Evolutionary conservation across 1,284 basidiomycete genomes (phyloP).

Genomic region (Vanrija humicola): DNA sequence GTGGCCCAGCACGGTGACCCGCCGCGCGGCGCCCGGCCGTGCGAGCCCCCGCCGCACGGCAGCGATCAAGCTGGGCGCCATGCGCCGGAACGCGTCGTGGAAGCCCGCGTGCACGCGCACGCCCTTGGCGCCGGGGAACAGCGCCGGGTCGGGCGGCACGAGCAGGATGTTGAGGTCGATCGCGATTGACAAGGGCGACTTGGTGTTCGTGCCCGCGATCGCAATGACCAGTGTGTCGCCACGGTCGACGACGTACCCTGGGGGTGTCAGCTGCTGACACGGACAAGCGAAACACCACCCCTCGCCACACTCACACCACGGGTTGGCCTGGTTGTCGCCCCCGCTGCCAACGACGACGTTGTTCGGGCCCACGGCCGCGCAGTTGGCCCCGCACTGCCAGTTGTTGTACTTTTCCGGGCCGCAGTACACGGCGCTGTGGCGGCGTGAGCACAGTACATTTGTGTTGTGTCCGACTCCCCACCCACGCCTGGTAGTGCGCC

Average conservation of each 20-base stretch:
- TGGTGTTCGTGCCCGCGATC: slow-evolving; percentile 23
- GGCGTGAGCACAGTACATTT: background rate
- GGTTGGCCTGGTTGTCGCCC: slow-evolving; percentile 1
- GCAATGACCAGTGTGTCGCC: slow-evolving; percentile 15
- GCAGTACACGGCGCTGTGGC: background rate
- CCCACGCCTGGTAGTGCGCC: no score
- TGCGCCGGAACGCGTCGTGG: slow-evolving; percentile 20
- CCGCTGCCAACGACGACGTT: background rate
- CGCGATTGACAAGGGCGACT: slow-evolving; percentile 9
- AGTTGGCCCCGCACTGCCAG: background rate
- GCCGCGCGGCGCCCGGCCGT: background rate
- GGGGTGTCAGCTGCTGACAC: no score
- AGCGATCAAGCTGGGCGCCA: slow-evolving; percentile 2
- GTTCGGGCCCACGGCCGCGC: background rate
- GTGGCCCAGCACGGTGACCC: slow-evolving; percentile 24
- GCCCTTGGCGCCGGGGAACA: slow-evolving; percentile 17
- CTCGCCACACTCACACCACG: background rate
- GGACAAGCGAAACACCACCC: no score
- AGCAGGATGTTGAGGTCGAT: slow-evolving; percentile 21
- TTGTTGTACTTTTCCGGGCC: background rate
- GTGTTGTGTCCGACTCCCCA: no score
- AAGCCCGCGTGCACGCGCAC: slow-evolving; percentile 23
- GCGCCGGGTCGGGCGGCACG: background rate
- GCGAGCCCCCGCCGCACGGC: slow-evolving; percentile 1
- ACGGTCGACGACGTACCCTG: slow-evolving; percentile 11